Evolutionary conservation across 2,329 filamentous ascomycete genomes (phyloP).

Genomic region (Aspergillus pseudotamarii): DNA sequence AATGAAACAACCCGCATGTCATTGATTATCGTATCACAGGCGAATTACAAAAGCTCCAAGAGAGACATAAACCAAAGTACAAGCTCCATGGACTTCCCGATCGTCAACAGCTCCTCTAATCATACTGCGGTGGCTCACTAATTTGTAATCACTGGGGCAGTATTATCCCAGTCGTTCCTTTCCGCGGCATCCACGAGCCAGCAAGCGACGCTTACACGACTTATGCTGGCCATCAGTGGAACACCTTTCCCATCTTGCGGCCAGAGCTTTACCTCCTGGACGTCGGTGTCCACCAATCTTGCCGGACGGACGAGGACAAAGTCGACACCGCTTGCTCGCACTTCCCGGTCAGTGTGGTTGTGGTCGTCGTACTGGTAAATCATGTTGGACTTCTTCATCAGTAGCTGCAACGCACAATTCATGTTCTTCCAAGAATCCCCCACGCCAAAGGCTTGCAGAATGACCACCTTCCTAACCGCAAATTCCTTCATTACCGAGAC

Average conservation of each 20-base stretch:
- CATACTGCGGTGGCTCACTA: constrained; percentile 11
- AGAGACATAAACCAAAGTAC: no score
- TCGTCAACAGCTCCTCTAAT: no score
- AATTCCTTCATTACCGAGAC: constrained; percentile 42
- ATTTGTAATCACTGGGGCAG: constrained; percentile 53
- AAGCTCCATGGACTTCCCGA: rapidly evolving
- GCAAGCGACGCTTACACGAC: constrained; percentile 46
- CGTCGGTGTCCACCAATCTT: constrained; percentile 47
- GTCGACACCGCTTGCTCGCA: constrained; percentile 39
- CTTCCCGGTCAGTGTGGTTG: constrained; percentile 47
- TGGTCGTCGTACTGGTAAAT: constrained; percentile 52
- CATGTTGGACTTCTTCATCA: constrained; percentile 55
- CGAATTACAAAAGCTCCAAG: no score
- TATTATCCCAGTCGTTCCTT: constrained; percentile 45
- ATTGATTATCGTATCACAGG: no score
- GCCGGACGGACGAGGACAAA: constrained; percentile 52
- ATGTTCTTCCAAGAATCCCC: constrained; percentile 50
- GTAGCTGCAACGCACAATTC: constrained; percentile 43
- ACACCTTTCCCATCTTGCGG: constrained; percentile 48
- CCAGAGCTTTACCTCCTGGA: constrained; percentile 42
- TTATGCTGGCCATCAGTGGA: constrained; percentile 42
- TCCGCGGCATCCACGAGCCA: constrained; percentile 52
- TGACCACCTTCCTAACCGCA: constrained; percentile 47
- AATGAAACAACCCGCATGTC: no score
- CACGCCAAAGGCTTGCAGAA: constrained; percentile 56